phyloP scores from a whole-genome alignment of 1,284 basidiomycete species.

The Ustilago tritici region DNA sequence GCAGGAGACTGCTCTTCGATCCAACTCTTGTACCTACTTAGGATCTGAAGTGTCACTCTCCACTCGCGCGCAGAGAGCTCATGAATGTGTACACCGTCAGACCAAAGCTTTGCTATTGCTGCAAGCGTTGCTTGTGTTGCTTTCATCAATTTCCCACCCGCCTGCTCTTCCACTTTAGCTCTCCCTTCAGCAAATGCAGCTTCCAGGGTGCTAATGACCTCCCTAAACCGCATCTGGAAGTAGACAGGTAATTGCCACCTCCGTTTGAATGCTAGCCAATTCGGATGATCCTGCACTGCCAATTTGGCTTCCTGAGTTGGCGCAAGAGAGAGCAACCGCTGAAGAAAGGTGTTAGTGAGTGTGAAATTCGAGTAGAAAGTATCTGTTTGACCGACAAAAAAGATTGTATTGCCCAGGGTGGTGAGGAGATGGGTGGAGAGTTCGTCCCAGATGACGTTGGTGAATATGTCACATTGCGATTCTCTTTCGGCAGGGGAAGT shows the following conservation, averaged over 20 bases:
- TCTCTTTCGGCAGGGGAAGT: neutral
- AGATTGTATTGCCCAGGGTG: slow-evolving; percentile 80
- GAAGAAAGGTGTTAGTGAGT: slow-evolving; percentile 85
- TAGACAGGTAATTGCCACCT: slow-evolving; percentile 97
- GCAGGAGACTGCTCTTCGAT: slow-evolving; percentile 33
- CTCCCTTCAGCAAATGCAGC: slow-evolving; percentile 12
- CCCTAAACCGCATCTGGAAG: slow-evolving; percentile 97
- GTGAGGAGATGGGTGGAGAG: slow-evolving; percentile 82
- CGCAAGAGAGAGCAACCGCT: slow-evolving; percentile 83
- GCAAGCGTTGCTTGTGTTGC: slow-evolving; percentile 37
- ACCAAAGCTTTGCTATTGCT: slow-evolving; percentile 57
- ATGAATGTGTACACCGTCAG: slow-evolving; percentile 46
- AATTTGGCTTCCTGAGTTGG: slow-evolving; percentile 73
- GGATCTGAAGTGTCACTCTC: slow-evolving; percentile 63
- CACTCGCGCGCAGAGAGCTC: slow-evolving; percentile 60
- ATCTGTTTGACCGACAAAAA: slow-evolving; percentile 88
- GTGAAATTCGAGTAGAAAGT: slow-evolving; percentile 86
- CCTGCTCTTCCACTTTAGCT: neutral
- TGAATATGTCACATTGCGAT: slow-evolving; percentile 53
- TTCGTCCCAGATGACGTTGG: slow-evolving; percentile 87
- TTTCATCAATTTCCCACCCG: slow-evolving; percentile 11
- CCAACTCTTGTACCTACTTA: slow-evolving; percentile 65
- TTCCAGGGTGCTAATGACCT: slow-evolving; percentile 75
- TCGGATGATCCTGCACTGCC: slow-evolving; percentile 74
- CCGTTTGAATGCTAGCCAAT: slow-evolving; percentile 80